phyloP scores from a whole-genome alignment of 306 rosid species.

The Trichosanthes cucumerina region DNA sequence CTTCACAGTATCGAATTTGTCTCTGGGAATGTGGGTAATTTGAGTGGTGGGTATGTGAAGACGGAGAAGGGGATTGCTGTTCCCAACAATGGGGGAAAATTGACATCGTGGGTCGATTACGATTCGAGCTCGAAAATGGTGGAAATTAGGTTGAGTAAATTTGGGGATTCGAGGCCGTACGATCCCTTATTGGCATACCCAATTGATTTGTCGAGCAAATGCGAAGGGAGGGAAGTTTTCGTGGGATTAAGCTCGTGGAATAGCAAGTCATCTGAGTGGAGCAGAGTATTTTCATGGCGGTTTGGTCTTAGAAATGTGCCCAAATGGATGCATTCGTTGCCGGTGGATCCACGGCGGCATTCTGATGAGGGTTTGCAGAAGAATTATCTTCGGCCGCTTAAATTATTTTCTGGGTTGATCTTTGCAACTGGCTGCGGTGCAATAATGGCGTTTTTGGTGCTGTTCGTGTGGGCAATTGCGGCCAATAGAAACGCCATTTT shows the following conservation, averaged over 20 bases:
- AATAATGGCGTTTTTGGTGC: conserved; percentile 35
- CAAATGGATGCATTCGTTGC: conserved; percentile 37
- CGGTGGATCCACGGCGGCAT: conserved; percentile 29
- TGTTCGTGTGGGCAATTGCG: conserved; percentile 52
- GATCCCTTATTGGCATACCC: conserved; percentile 29
- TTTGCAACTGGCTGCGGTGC: conserved; percentile 48
- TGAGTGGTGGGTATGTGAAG: conserved; percentile 31
- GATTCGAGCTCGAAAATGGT: conserved; percentile 28
- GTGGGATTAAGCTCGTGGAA: conserved; percentile 46
- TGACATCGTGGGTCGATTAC: conserved; percentile 63
- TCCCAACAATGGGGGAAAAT: conserved; percentile 31
- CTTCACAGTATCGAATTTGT: conserved; percentile 37
- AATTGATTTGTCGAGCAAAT: conserved; percentile 39
- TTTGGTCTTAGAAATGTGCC: conserved; percentile 22
- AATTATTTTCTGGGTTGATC: conserved; percentile 49
- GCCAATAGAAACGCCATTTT: conserved; percentile 18
- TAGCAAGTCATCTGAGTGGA: conserved; percentile 27
- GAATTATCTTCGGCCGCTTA: conserved; percentile 14
- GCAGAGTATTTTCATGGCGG: conserved; percentile 49
- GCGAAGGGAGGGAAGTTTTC: conserved; percentile 30
- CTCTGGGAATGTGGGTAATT: conserved; percentile 26
- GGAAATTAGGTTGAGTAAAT: conserved; percentile 39
- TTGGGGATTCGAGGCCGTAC: conserved; percentile 30
- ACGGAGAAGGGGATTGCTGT: conserved; percentile 33
- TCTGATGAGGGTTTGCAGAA: neutral